These are phyloP conservation scores for Aspergillus fumigatus DNA, from an alignment of 2,329 filamentous ascomycete genomes.

Conservation along the genomic window DNA sequence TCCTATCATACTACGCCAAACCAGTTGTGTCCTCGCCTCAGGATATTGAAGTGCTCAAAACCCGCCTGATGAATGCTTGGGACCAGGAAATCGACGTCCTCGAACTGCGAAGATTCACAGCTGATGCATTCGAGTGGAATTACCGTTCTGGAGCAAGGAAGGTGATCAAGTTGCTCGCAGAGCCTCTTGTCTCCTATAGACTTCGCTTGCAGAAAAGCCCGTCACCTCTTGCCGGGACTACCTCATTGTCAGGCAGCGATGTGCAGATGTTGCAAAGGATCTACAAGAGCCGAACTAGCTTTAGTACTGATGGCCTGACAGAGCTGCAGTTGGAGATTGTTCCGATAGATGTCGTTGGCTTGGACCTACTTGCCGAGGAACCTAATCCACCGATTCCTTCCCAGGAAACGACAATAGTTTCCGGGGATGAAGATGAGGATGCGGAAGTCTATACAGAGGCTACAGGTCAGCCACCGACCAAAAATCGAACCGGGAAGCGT, in stretches of 20 bases:
- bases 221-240: conserved; percentile 25
- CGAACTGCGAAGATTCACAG: conserved; percentile 67
- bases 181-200: conserved; percentile 67
- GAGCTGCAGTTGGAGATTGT: conserved; percentile 77
- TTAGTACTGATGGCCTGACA: conserved; percentile 66
- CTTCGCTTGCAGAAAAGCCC: conserved; percentile 35
- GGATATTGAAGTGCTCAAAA: conserved; percentile 52
- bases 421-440: conserved; percentile 31
- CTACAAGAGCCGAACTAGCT: conserved; percentile 63
- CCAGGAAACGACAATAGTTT: conserved; percentile 24
- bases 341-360: conserved; percentile 69
- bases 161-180: conserved; percentile 74
- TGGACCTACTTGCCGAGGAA: conserved; percentile 70
- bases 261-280: conserved; percentile 61
- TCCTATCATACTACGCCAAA: conserved; percentile 82
- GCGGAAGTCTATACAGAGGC: conserved; percentile 21
- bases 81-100: conserved; percentile 59
- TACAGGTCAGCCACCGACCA: conserved; percentile 18
- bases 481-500: conserved; percentile 30
- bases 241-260: conserved; percentile 41
- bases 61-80: conserved; percentile 52
- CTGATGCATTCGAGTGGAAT: conserved; percentile 82
- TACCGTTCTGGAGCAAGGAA: conserved; percentile 75
- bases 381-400: conserved; percentile 52
- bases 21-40: conserved; percentile 69